Conservation (phyloP, 1,139 yeast genomes). For the Yamadazyma mexicana region DNA sequence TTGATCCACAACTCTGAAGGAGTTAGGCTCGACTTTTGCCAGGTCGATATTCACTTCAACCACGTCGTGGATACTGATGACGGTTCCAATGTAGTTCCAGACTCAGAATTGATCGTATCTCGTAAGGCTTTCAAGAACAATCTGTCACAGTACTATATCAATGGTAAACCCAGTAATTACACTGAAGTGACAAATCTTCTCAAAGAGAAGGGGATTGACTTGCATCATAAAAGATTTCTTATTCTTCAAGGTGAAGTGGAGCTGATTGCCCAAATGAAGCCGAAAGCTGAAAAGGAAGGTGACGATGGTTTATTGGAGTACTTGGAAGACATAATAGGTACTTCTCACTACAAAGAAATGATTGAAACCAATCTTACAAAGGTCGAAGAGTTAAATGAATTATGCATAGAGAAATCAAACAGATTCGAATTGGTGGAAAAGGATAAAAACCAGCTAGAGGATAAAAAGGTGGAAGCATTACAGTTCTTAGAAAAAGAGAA, state of each 20-base stretch:
- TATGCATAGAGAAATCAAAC: conserved; percentile 77
- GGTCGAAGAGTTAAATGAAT: conserved; percentile 72
- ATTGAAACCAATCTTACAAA: conserved; percentile 66
- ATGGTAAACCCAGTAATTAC: conserved; percentile 68
- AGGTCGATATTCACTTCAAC: conserved; percentile 90
- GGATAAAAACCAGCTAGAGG: conserved; percentile 71
- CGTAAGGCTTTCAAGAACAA: conserved; percentile 80
- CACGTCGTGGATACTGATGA: conserved; percentile 68
- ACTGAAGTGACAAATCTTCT: conserved; percentile 77
- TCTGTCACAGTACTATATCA: conserved; percentile 75
- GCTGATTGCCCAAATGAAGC: conserved; percentile 97
- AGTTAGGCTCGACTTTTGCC: conserved; percentile 67
- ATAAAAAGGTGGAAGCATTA: conserved; percentile 68
- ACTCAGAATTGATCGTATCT: conserved; percentile 66
- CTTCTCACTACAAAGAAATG: conserved; percentile 74
- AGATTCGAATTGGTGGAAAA: conserved; percentile 78
- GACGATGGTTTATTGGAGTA: conserved; percentile 95
- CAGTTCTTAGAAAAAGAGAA: conserved; percentile 68
- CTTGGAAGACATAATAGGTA: conserved; percentile 94
- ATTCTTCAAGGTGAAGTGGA: conserved; percentile 98
- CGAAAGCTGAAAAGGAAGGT: conserved; percentile 88
- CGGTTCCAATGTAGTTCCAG: conserved; percentile 45
- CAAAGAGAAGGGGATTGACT: conserved; percentile 84
- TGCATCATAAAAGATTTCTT: conserved; percentile 91
- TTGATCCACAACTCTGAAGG: conserved; percentile 85